Evolutionary conservation across 139 green algal genomes (phyloP), one percentile per base, ranked within the genome.

Genomic region (Auxenochlorella pyrenoidosa): DNA sequence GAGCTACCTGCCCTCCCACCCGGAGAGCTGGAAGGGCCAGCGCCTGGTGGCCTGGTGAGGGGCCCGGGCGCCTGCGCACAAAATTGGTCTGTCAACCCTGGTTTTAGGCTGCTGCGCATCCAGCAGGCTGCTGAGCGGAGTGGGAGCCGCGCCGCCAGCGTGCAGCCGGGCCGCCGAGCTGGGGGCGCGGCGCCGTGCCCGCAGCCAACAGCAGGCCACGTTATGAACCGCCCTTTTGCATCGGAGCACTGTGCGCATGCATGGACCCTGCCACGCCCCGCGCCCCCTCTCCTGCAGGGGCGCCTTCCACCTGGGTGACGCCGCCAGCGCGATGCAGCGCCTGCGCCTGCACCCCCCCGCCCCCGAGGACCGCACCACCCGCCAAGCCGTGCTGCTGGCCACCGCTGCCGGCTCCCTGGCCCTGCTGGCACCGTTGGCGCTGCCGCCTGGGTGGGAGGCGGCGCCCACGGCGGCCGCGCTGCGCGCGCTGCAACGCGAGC

Each of bases 11-110:
- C 76, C 87, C 65, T 89, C 34, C 82, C 58, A 94, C 86, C 84
- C 92, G 1, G 82, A 88, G 26, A 91, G 81, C 63, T 95, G 93
- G 93, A 89, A 78, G 26, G 94, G 94, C 15, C 86, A 93, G 91
- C 88, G 90, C 21, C 88, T 97, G 84, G 43, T 95, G 59, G 89
- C 86, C 0, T 91, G 89, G 90, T 90, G 51, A 63, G 82, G 22
- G 2, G 1, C 1, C 8, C 18, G 18, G 4, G 10, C 38, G 0
- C 5, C n/a, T n/a, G n/a, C n/a, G n/a, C n/a, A n/a, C n/a, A n/a
- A n/a, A n/a, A n/a, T n/a, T n/a, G n/a, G n/a, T n/a, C n/a, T n/a
- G n/a, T n/a, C n/a, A n/a, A n/a, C n/a, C n/a, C n/a, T n/a, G n/a
- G n/a, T n/a, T n/a, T n/a, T n/a, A n/a, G n/a, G n/a, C n/a, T n/a